Evolutionary conservation across 176 grass and related monocot species (phyloP).

Genomic region (Avena sativa): DNA sequence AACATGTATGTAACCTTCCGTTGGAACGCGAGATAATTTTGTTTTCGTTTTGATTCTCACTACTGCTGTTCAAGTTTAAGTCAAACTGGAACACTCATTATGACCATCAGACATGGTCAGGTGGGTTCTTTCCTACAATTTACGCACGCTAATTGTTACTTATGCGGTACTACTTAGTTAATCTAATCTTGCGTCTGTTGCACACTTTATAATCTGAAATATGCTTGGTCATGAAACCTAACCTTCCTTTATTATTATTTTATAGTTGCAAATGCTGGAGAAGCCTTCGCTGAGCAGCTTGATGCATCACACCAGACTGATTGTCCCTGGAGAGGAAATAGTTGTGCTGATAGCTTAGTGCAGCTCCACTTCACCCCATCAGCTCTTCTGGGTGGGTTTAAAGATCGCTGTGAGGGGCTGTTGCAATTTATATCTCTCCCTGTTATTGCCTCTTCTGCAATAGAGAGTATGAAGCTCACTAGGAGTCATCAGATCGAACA

Average conservation of each 20-base stretch:
- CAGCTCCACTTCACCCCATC: slow-evolving; percentile 83
- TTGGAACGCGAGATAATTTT: slow-evolving; percentile 14
- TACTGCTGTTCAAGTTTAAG: slow-evolving; percentile 13
- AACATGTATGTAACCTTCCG: background rate
- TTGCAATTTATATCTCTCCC: slow-evolving; percentile 88
- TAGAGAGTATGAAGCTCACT: slow-evolving; percentile 80
- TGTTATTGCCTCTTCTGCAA: slow-evolving; percentile 70
- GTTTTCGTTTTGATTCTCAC: slow-evolving; percentile 36
- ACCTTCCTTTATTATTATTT: slow-evolving; percentile 46
- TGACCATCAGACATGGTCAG: slow-evolving; percentile 1
- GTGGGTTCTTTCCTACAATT: slow-evolving; percentile 14
- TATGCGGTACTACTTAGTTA: slow-evolving; percentile 24
- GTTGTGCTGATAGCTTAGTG: slow-evolving; percentile 86
- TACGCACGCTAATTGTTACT: slow-evolving; percentile 8
- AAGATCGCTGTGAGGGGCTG: slow-evolving; percentile 89
- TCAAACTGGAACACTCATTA: slow-evolving; percentile 20
- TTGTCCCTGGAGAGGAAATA: slow-evolving; percentile 93
- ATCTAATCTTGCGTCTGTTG: slow-evolving; percentile 14
- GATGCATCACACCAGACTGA: slow-evolving; percentile 66
- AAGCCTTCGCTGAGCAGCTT: slow-evolving; percentile 77
- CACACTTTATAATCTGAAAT: slow-evolving; percentile 28
- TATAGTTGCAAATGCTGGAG: slow-evolving; percentile 69
- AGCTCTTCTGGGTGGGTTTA: slow-evolving; percentile 89
- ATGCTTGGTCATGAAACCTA: slow-evolving; percentile 31
- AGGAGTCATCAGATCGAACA: slow-evolving; percentile 71